Evolutionary conservation across 2,329 filamentous ascomycete genomes (phyloP).

Genomic region (Xylariales sp.): DNA sequence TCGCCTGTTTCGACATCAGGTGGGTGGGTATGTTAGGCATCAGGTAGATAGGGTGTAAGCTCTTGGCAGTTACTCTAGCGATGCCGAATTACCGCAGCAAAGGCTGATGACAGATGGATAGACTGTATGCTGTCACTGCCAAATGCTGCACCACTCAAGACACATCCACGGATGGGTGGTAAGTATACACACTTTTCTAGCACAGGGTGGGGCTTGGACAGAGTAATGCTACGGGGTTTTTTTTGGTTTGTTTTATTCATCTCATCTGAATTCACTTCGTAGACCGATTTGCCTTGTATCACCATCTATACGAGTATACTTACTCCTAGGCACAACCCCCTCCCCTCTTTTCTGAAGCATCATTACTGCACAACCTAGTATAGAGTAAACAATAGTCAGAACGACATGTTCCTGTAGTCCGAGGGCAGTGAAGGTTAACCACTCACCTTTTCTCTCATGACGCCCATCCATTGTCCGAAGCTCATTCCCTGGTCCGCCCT

Average conservation of each 20-base stretch:
- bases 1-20: too few species aligned
- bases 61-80: too few species aligned
- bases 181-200: too few species aligned
- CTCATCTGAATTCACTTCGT: not conserved
- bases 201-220: too few species aligned
- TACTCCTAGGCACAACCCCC: not conserved
- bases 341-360: not conserved
- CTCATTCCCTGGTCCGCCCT: constrained; percentile 91
- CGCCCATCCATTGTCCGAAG: constrained; percentile 88
- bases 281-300: not conserved
- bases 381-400: constrained; percentile 4
- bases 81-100: too few species aligned
- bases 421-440: constrained; percentile 9
- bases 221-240: not conserved
- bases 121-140: too few species aligned
- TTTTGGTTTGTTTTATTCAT: constrained; percentile 6
- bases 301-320: constrained; percentile 7
- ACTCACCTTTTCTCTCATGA: constrained; percentile 85
- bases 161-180: too few species aligned
- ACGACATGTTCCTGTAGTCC: not conserved
- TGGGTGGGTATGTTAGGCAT: too few species aligned
- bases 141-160: too few species aligned
- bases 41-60: too few species aligned
- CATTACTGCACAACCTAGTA: constrained; percentile 11
- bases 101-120: too few species aligned